Conservation (phyloP, 768 basidiomycete genomes). For the Serendipita sp. region DNA sequence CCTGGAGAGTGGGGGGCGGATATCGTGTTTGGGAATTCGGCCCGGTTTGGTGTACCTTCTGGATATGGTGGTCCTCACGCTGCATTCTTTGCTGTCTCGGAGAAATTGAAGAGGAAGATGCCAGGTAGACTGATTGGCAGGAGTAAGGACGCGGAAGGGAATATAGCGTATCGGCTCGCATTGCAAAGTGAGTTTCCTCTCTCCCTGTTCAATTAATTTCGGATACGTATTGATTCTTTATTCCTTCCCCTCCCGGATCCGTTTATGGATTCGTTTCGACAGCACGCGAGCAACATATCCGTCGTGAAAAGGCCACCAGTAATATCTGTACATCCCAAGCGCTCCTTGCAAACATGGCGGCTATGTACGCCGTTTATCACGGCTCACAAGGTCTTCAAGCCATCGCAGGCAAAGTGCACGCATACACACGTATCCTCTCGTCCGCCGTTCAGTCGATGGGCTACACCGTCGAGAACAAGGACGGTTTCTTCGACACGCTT, state of each 20-base stretch:
- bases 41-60: constrained; percentile 87
- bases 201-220: not conserved
- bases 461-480: constrained; percentile 49
- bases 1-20: constrained; percentile 99
- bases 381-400: constrained; percentile 70
- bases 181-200: constrained; percentile 59
- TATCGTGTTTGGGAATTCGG: constrained; percentile 86
- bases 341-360: constrained; percentile 96
- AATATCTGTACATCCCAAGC: constrained; percentile 98
- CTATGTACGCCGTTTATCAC: constrained; percentile 97
- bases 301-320: constrained; percentile 94
- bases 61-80: constrained; percentile 98
- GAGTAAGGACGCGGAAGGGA: constrained; percentile 69
- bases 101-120: constrained; percentile 91
- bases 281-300: constrained; percentile 95
- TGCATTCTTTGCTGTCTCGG: constrained; percentile 90
- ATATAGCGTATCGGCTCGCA: constrained; percentile 79
- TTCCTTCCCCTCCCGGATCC: not conserved
- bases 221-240: not conserved
- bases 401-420: constrained; percentile 84
- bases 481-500: constrained; percentile 77
- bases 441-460: constrained; percentile 51
- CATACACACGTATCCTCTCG: constrained; percentile 63
- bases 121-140: constrained; percentile 91
- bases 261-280: not conserved